Base-by-base conservation (phyloP, 2,329 filamentous ascomycete species). In the Colletotrichum australisinense region DNA sequence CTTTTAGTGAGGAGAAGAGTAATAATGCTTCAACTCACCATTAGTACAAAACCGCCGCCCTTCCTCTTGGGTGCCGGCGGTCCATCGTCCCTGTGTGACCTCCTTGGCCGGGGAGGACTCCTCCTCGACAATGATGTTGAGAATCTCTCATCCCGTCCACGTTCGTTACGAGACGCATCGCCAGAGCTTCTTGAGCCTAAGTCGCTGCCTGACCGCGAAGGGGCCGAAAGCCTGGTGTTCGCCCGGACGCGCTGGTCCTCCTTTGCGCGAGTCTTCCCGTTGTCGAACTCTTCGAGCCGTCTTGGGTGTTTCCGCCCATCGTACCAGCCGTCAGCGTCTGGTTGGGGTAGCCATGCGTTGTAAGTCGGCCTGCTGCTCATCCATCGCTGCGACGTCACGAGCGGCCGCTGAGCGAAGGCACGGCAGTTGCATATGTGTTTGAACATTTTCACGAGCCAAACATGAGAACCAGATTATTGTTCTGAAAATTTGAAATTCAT, bases 311-410 rank as follows among this genome's bases (percentile, higher is more conserved):
- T 69, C 24, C 59, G 58, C 22, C 67, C 60, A 28, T 56, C 67
- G 22, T 42, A 56, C 59, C 56, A 32, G 2, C 28, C 38, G 14
- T 63, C 49, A 9, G 38, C 67, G 11, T 63, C 60, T 8, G 58
- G 32, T 12, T 49, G 46, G 35, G 58, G 67, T 2, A 26, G 49
- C 62, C 28, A 49, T n/a, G 67, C 22, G 59, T 64, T 69, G 67
- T 69, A 56, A 46, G 24, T 42, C 5, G 62, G 68, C 5, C 35
- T 66, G 30, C 12, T 19, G 8, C 62, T 70, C 32, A 70, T 32
- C 55, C 55, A 67, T 46, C 66, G 3, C 14, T 32, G 53, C 28
- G 30, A 11, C 14, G 53, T 22, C 24, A 32, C 42, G n/a, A n/a
- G 55, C 24, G 56, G 56, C 49, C 35, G 69, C 69, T 58, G 69